Evolutionary conservation across 1,139 yeast species (phyloP), one percentile per base, ranked within the genome.

Genomic region (Pneumocystis jirovecii): DNA sequence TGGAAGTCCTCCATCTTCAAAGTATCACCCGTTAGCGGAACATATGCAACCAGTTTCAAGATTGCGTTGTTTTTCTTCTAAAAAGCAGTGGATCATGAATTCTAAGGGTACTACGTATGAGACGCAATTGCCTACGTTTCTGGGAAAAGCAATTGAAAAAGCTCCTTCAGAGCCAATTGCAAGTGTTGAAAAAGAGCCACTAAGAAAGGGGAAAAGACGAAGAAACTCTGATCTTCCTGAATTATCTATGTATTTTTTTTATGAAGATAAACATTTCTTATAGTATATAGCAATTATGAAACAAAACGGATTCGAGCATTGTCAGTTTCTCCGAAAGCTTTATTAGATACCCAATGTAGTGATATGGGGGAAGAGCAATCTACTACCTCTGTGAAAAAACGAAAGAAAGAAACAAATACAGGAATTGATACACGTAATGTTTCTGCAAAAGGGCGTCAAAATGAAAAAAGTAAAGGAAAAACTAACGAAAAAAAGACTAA

Each of bases 51-150:
- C 57, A 15, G 10, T 15, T 56, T 4, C 19, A 6, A n/a, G 21
- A 21, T 42, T 19, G 45, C 62, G 35, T 15, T 60, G 42, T 35
- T 37, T 60, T 15, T 35, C 50, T 29, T 61, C 44, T n/a, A 70
- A 69, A 62, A 68, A 75, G n/a, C 70, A 77, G 25, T 68, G 72
- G 35, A 75, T 77, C 7, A 69, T 72, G 68, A 76, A 76, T 69
- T 74, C 76, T 6, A 73, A 83, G 15, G 85, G 83, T 67, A 85
- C 84, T 37, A 82, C 80, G 35, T 86, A 84, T 71, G 89, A 86
- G 70, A 85, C 82, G 69, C 85, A 84, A 71, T 77, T 87, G 65
- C 85, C 85, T 68, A 80, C 85, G 66, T 91, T 89, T 0, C 77
- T 86, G 61, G 83, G 86, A 70, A 91, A 86, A 73, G 83, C 88